phyloP scores from a whole-genome alignment of 129 eudicot species.

The Sambucus nigra region DNA sequence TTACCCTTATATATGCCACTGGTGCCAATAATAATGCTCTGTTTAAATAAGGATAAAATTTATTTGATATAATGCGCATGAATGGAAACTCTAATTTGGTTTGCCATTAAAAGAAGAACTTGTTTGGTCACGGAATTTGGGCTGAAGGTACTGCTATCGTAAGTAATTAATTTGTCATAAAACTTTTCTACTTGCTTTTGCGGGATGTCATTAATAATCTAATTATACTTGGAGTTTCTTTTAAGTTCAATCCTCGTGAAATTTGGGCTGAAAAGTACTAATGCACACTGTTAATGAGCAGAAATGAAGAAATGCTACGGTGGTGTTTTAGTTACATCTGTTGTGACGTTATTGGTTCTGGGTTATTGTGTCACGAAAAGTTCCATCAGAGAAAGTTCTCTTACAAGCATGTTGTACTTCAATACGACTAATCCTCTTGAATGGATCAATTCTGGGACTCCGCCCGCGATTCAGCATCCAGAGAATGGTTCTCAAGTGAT shows the following conservation, averaged over 20 bases:
- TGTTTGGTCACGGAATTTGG: too few species aligned
- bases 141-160: too few species aligned
- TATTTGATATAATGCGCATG: too few species aligned
- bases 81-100: too few species aligned
- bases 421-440: slow-evolving; percentile 78
- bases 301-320: slow-evolving; percentile 94
- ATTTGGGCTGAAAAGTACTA: slow-evolving; percentile 12
- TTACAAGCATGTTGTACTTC: slow-evolving; percentile 34
- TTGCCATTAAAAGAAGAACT: too few species aligned
- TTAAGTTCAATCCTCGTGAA: slow-evolving; percentile 8
- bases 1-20: too few species aligned
- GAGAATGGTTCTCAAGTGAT: slow-evolving; percentile 45
- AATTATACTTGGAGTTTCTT: slow-evolving; percentile 12
- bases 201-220: slow-evolving; percentile 14
- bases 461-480: slow-evolving; percentile 48
- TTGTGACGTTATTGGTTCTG: slow-evolving; percentile 45
- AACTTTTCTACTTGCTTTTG: slow-evolving; percentile 11
- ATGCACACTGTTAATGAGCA: slow-evolving; percentile 11
- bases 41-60: too few species aligned
- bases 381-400: slow-evolving; percentile 41
- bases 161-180: too few species aligned
- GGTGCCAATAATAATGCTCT: too few species aligned
- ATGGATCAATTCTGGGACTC: slow-evolving; percentile 53
- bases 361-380: slow-evolving; percentile 45
- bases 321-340: slow-evolving; percentile 49